Evolutionary conservation across 352 stramenopile species (phyloP).

Genomic region (Phytophthora chlamydospora): DNA sequence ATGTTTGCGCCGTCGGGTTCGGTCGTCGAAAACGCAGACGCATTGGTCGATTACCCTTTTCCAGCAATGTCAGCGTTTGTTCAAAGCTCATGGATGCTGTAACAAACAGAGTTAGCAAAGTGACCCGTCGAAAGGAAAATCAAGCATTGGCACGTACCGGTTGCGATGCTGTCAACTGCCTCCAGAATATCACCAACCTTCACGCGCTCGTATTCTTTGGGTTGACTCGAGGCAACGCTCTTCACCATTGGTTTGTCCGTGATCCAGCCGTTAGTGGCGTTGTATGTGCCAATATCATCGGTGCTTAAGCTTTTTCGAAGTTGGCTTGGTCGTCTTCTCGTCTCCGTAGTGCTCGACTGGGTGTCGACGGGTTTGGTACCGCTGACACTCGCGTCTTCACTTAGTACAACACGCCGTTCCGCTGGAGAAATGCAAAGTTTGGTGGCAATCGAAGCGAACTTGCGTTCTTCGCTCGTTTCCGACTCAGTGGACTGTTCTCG

Average conservation of each 20-base stretch:
- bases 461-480: slow-evolving; percentile 6
- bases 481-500: slow-evolving; percentile 17
- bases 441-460: slow-evolving; percentile 49
- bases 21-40: slow-evolving; percentile 66
- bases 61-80: slow-evolving; percentile 57
- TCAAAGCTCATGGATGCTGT: slow-evolving; percentile 67
- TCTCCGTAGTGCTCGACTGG: slow-evolving; percentile 2
- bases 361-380: slow-evolving; percentile 7
- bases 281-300: slow-evolving; percentile 56
- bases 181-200: slow-evolving; percentile 73
- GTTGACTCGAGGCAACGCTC: slow-evolving; percentile 24
- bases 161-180: slow-evolving; percentile 76
- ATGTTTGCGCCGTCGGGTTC: slow-evolving; percentile 16
- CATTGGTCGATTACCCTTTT: slow-evolving; percentile 61
- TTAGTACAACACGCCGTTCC: slow-evolving; percentile 46
- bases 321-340: slow-evolving; percentile 22
- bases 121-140: neutral
- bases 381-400: slow-evolving; percentile 46
- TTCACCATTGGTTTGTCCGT: slow-evolving; percentile 63
- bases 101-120: neutral
- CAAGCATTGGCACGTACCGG: slow-evolving; percentile 37
- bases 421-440: slow-evolving; percentile 31
- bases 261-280: slow-evolving; percentile 43
- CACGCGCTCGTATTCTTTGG: slow-evolving; percentile 49
- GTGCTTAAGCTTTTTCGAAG: slow-evolving; percentile 67